Base-by-base conservation (phyloP, 345 rosid genomes). In the Murraya paniculata region DNA sequence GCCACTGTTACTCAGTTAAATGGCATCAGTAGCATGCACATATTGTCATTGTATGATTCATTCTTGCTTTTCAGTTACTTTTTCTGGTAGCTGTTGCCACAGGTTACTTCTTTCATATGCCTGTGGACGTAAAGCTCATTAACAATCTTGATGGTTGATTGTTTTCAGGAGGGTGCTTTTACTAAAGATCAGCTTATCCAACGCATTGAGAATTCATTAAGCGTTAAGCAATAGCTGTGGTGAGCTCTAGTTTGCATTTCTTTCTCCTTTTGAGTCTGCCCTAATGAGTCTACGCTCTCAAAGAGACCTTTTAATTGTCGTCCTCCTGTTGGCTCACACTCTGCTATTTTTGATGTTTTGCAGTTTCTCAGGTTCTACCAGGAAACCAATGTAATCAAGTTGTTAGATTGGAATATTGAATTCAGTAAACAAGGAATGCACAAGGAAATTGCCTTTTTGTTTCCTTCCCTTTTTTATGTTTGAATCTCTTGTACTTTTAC, bases 161-260 rank as follows among this genome's bases (percentile, higher is more conserved):
- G 25, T 78, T 25, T 41, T 67, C 84, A 94, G 97, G 98, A 93
- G 84, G 98, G 98, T 62, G 97, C 97, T 25, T 85, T 93, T 82
- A 81, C 87, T 5, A 94, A 89, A 25, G 86, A 91, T 73, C 85
- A 88, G 77, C 91, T 94, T 21, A 80, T 94, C 66, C 69, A 89
- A 82, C 92, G 91, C 55, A 82, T 94, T 16, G 93, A 94, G 81
- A 89, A 81, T 72, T 90, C 94, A 4, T 82, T 92, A 77, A 81
- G 85, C 66, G 88, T 90, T 66, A 88, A 92, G 89, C 87, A 87
- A 78, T 92, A 93, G 81, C 60, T 53, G 9, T 38, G 77, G 84
- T 79, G 78, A 80, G 85, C 48, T 38, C 22, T 66, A 14, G 1
- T 38, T 30, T 72, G 9, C 1, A 6, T 10, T 62, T 59, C 6